phyloP scores from a whole-genome alignment of 345 rosid genomes.

The Pugionium dolabratum region DNA sequence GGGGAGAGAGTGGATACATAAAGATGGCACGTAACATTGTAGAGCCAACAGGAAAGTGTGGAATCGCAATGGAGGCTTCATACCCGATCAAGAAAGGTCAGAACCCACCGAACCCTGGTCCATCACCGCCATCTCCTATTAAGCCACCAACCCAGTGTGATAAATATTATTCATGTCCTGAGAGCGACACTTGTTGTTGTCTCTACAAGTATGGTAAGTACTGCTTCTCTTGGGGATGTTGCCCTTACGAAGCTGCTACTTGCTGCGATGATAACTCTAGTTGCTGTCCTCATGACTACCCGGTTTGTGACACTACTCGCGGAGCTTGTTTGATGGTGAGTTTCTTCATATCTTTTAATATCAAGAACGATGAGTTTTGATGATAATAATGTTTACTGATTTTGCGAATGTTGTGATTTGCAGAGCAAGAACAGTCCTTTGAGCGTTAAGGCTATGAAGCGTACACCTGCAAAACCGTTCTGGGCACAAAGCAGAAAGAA shows the following conservation, averaged over 20 bases:
- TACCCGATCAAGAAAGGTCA: conserved; percentile 78
- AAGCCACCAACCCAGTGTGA: conserved; percentile 78
- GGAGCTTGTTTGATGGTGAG: conserved; percentile 79
- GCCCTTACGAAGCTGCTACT: conserved; percentile 82
- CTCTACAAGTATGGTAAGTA: conserved; percentile 53
- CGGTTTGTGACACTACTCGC: conserved; percentile 56
- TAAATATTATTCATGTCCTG: conserved; percentile 62
- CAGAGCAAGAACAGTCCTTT: conserved; percentile 90
- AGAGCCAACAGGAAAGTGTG: conserved; percentile 65
- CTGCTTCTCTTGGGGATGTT: conserved; percentile 95
- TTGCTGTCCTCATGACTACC: conserved; percentile 89
- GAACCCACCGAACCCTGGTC: conserved; percentile 96
- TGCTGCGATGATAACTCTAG: conserved; percentile 82
- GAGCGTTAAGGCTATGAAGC: conserved; percentile 69
- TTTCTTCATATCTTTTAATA: neutral
- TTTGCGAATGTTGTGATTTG: conserved; percentile 4
- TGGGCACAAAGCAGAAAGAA: conserved; percentile 58
- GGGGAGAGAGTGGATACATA: conserved; percentile 88
- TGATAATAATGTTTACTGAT: neutral
- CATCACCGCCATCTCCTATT: conserved; percentile 87
- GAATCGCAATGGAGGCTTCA: conserved; percentile 83
- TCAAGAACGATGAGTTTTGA: neutral
- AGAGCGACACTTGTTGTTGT: conserved; percentile 89
- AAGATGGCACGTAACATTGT: conserved; percentile 65
- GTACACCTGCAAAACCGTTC: conserved; percentile 71